These are phyloP conservation scores for Scenedesmus sp. DNA, from an alignment of 163 green algal species.

Conservation along the genomic window DNA sequence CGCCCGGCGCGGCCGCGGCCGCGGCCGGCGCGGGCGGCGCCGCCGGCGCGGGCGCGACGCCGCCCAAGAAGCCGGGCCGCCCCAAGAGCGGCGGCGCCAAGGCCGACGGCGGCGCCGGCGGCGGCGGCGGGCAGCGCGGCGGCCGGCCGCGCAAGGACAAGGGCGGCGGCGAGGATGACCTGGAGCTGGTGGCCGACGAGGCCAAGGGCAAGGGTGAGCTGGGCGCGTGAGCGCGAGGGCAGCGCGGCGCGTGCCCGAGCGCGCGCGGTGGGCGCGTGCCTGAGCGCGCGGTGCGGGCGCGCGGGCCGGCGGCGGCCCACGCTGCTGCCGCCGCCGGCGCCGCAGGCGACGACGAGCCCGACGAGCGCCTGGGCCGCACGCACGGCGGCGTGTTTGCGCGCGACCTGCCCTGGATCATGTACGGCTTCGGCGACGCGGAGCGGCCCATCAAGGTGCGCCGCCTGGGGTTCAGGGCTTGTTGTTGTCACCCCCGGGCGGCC, in stretches of 20 bases:
- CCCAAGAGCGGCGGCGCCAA: not conserved
- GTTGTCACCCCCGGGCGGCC: no score
- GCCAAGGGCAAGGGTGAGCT: constrained; percentile 12
- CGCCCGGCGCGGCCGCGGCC: no score
- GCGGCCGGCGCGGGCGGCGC: no score
- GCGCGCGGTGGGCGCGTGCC: no score
- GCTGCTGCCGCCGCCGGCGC: not conserved
- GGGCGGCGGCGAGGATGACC: not conserved
- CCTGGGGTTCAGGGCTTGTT: not conserved
- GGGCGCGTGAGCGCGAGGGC: not conserved
- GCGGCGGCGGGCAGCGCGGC: not conserved
- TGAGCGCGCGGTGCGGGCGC: not conserved
- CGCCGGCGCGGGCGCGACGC: not conserved
- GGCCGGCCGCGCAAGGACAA: not conserved
- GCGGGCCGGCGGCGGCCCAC: not conserved
- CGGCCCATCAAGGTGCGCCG: constrained; percentile 25
- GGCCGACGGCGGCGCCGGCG: not conserved
- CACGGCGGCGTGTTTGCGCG: constrained; percentile 11
- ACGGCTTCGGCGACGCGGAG: constrained; percentile 34
- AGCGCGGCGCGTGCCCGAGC: no score
- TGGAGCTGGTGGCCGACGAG: constrained; percentile 19
- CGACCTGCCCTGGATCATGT: constrained; percentile 26
- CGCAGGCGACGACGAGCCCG: constrained; percentile 35
- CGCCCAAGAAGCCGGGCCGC: not conserved
- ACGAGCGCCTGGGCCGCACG: constrained; percentile 27